Percentiles rank a stretch among this genome's conserved stretches.
These are phyloP conservation scores for Nitzschia sp. DNA, from an alignment of 108 stramenopile genomes.

Conservation along the genomic window DNA sequence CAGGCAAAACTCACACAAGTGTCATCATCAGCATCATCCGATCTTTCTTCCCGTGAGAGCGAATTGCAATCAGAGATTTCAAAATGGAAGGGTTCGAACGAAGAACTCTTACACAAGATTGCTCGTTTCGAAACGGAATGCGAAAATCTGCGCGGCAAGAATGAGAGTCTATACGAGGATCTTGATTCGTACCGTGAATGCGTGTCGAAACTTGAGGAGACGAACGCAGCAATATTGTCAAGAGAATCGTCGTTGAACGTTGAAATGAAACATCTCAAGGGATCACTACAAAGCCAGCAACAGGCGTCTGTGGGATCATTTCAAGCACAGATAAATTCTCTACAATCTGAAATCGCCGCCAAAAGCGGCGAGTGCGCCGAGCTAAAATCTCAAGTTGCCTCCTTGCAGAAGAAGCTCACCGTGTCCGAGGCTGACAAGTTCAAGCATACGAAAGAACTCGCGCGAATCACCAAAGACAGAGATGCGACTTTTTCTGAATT, in stretches of 20 bases:
- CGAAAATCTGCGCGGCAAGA: constrained; percentile 16
- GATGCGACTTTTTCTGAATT: background rate
- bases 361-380: constrained; percentile 19
- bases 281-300: constrained; percentile 8
- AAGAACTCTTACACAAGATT: constrained; percentile 12
- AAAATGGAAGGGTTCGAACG: constrained; percentile 24
- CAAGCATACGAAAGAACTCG: constrained; percentile 27
- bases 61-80: constrained; percentile 16
- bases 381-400: constrained; percentile 4
- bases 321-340: constrained; percentile 1
- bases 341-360: constrained; percentile 16
- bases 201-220: constrained; percentile 15
- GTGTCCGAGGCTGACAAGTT: constrained; percentile 21
- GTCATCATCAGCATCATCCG: background rate
- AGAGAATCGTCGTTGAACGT: constrained; percentile 14
- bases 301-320: background rate
- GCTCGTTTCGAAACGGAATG: constrained; percentile 25
- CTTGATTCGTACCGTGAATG: constrained; percentile 11
- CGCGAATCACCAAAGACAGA: constrained; percentile 15
- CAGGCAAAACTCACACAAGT: background rate
- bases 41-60: constrained; percentile 6
- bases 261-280: constrained; percentile 19
- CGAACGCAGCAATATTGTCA: constrained; percentile 6
- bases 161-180: constrained; percentile 15
- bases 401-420: constrained; percentile 13